Conservation (phyloP, 495 filamentous ascomycete species). For the Neurospora sp. region DNA sequence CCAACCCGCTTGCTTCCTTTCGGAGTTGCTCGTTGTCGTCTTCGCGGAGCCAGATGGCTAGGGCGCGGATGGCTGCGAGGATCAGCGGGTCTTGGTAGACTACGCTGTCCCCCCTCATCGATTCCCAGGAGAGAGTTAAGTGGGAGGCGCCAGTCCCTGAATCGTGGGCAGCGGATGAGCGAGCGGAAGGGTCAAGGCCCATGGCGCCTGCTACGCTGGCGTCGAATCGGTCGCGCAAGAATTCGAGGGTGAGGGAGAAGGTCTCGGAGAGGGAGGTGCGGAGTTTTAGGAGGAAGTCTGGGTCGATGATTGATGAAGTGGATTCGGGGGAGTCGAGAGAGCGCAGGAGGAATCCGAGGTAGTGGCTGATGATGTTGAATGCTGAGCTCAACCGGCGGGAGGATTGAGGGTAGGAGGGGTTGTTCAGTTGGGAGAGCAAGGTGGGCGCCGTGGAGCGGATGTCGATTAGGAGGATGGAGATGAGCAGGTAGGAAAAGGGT, state of each 20-base stretch:
- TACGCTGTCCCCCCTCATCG: slow-evolving; percentile 23
- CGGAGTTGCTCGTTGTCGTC: slow-evolving; percentile 50
- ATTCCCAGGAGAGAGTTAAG: slow-evolving; percentile 43
- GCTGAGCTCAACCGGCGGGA: slow-evolving; percentile 46
- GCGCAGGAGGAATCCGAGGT: slow-evolving; percentile 46
- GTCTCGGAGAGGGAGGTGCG: slow-evolving; percentile 48
- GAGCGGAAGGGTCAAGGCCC: slow-evolving; percentile 41
- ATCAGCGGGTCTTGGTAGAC: slow-evolving; percentile 33
- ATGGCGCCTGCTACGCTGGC: slow-evolving; percentile 42
- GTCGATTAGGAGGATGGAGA: slow-evolving; percentile 51
- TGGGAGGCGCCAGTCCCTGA: slow-evolving; percentile 19
- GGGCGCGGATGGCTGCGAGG: slow-evolving; percentile 38
- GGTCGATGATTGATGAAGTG: slow-evolving; percentile 26
- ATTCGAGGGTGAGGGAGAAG: slow-evolving; percentile 49
- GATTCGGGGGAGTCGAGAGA: slow-evolving; percentile 27
- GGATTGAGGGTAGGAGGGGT: slow-evolving; percentile 33
- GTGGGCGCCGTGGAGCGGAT: slow-evolving; percentile 51
- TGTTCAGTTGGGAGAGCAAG: slow-evolving; percentile 44
- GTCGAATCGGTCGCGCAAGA: slow-evolving; percentile 57
- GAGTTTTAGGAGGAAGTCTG: slow-evolving; percentile 47
- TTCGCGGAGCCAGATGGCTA: slow-evolving; percentile 53
- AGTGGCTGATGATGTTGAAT: slow-evolving; percentile 48
- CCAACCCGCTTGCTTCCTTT: slow-evolving; percentile 42
- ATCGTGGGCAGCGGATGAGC: slow-evolving; percentile 19
- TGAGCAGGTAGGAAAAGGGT: slow-evolving; percentile 49